phyloP scores from a whole-genome alignment of 345 rosid genomes.

The Acer saccharum region DNA sequence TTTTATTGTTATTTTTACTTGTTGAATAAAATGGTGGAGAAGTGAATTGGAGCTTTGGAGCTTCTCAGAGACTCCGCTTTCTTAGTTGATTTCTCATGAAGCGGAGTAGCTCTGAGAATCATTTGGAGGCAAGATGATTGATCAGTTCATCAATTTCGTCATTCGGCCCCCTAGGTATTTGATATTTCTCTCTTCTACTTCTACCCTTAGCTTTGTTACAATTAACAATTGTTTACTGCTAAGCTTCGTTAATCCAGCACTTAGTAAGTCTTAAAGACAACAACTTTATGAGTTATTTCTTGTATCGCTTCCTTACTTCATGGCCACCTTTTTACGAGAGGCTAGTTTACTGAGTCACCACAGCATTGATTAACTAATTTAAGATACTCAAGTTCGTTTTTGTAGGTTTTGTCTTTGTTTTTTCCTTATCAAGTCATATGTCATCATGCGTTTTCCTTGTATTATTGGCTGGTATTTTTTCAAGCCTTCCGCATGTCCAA shows the following conservation, averaged over 20 bases:
- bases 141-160: constrained; percentile 95
- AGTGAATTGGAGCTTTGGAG: constrained; percentile 21
- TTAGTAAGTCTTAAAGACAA: background rate
- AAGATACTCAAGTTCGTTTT: background rate
- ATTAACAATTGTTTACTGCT: background rate
- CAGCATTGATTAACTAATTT: background rate
- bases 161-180: constrained; percentile 95
- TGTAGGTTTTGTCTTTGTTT: no score
- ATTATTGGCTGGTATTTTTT: no score
- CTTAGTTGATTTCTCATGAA: background rate
- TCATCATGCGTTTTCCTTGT: background rate
- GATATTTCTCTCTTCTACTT: constrained; percentile 36
- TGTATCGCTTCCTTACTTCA: background rate
- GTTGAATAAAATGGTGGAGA: constrained; percentile 11
- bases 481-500: background rate
- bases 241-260: background rate
- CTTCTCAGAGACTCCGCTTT: constrained; percentile 2
- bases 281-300: background rate
- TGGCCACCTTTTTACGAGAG: background rate
- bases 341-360: background rate
- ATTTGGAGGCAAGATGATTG: constrained; percentile 59
- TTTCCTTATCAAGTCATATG: background rate
- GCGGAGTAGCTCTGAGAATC: constrained; percentile 20
- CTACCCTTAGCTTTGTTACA: background rate
- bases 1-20: background rate